These are phyloP conservation scores for Plantago ovata DNA, from an alignment of 257 asterid genomes.

Conservation along the genomic window DNA sequence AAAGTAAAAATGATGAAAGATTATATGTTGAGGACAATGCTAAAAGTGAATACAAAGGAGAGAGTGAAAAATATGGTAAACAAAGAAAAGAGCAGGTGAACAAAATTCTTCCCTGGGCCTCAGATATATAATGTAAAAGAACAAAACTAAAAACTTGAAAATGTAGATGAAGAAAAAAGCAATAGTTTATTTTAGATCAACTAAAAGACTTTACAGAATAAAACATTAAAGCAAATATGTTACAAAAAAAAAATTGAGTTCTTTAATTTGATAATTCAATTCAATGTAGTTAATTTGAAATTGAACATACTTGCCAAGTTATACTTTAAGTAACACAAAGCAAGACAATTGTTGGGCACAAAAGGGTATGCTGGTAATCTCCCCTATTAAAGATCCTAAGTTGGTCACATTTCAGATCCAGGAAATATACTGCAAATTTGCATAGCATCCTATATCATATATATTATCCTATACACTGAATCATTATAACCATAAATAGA, in stretches of 20 bases:
- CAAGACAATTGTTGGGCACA: background rate
- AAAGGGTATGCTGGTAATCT: constrained; percentile 23
- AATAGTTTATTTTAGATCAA: too few relatives aligned
- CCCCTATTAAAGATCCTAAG: constrained; percentile 9
- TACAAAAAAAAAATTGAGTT: background rate
- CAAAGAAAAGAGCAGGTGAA: background rate
- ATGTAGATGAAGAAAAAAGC: background rate
- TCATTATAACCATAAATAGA: constrained; percentile 10
- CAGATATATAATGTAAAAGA: background rate
- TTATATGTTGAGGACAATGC: background rate
- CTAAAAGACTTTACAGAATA: too few relatives aligned
- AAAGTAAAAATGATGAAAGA: background rate
- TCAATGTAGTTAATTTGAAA: background rate
- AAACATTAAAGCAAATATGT: background rate
- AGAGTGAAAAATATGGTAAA: background rate
- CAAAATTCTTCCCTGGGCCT: too few relatives aligned
- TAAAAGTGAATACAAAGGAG: background rate
- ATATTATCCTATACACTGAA: too few relatives aligned
- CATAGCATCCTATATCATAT: background rate
- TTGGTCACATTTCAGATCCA: constrained; percentile 18
- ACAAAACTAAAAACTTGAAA: background rate
- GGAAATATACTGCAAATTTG: constrained; percentile 14
- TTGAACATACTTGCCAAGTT: background rate
- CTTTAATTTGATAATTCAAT: background rate
- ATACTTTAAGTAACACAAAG: background rate